phyloP scores from a whole-genome alignment of 2,329 filamentous ascomycete species.

The Colletotrichum sp. region DNA sequence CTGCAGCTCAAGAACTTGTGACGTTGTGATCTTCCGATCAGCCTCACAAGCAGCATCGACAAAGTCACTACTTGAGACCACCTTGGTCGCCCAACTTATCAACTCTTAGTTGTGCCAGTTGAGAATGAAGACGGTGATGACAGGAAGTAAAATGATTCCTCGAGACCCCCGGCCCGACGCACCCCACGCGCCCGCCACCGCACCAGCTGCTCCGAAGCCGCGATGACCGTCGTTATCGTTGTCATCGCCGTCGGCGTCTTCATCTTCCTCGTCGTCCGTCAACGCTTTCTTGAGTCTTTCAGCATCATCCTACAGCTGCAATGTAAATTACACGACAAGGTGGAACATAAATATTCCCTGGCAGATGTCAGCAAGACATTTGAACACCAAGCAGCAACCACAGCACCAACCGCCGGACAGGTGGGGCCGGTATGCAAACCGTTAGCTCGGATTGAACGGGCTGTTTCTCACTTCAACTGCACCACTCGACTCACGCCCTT shows the following conservation, averaged over 20 bases:
- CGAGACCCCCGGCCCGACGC: conserved; percentile 38
- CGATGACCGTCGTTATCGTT: conserved; percentile 49
- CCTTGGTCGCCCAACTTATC: not conserved
- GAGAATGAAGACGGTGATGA: not conserved
- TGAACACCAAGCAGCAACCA: too few relatives aligned
- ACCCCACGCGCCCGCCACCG: conserved; percentile 32
- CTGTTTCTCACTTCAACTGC: too few relatives aligned
- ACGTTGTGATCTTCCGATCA: not conserved
- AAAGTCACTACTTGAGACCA: not conserved
- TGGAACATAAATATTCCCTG: too few relatives aligned
- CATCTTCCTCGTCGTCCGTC: conserved; percentile 59
- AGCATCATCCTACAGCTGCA: not conserved
- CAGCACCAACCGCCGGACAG: too few relatives aligned
- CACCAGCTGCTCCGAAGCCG: not conserved
- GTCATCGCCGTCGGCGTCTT: conserved; percentile 56
- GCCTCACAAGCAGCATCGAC: not conserved
- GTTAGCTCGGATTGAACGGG: too few relatives aligned
- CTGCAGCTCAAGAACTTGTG: not conserved
- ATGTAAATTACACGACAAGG: not conserved
- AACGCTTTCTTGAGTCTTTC: conserved; percentile 53
- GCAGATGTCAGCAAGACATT: too few relatives aligned
- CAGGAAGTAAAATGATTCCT: not conserved
- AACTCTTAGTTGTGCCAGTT: not conserved
- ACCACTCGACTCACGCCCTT: too few relatives aligned
- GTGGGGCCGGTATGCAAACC: too few relatives aligned